phyloP scores from a whole-genome alignment of 768 basidiomycete species.

The Agrocybe chaxingu region DNA sequence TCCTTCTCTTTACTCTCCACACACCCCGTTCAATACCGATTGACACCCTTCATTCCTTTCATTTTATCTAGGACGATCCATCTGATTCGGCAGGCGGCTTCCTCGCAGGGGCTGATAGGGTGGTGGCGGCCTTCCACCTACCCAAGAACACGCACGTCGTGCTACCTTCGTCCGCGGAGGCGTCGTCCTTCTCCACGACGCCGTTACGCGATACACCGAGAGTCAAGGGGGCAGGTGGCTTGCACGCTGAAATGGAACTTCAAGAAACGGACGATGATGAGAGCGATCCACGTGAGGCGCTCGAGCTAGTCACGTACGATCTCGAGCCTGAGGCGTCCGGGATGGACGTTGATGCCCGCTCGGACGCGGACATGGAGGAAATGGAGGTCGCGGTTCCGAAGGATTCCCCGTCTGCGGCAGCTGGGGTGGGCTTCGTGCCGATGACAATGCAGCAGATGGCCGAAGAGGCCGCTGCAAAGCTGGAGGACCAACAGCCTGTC shows the following conservation, averaged over 20 bases:
- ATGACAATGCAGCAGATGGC: conserved; percentile 69
- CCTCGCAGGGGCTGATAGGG: conserved; percentile 64
- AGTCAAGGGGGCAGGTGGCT: conserved; percentile 1
- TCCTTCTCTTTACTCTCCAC: not conserved
- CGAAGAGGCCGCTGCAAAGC: conserved; percentile 34
- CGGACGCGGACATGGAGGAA: conserved; percentile 29
- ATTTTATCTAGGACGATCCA: conserved; percentile 13
- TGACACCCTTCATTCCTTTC: not conserved
- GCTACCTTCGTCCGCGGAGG: conserved; percentile 11
- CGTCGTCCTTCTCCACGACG: not conserved
- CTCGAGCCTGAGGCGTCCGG: conserved; percentile 21
- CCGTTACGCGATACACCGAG: conserved; percentile 5
- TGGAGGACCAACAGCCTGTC: conserved; percentile 4
- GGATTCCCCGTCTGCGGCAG: not conserved
- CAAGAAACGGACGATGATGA: conserved; percentile 15
- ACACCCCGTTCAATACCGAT: not conserved
- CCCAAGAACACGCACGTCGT: conserved; percentile 52
- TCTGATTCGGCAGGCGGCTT: conserved; percentile 55
- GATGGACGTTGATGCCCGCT: conserved; percentile 22
- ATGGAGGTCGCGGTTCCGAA: not conserved
- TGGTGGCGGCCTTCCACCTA: conserved; percentile 69
- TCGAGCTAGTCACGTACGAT: conserved; percentile 31
- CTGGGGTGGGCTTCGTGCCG: conserved; percentile 21
- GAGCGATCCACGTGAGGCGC: conserved; percentile 6
- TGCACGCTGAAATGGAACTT: conserved; percentile 12